Evolutionary conservation across 345 rosid species (phyloP), one percentile per base, ranked within the genome.

Genomic region (Hirschfeldia incana): DNA sequence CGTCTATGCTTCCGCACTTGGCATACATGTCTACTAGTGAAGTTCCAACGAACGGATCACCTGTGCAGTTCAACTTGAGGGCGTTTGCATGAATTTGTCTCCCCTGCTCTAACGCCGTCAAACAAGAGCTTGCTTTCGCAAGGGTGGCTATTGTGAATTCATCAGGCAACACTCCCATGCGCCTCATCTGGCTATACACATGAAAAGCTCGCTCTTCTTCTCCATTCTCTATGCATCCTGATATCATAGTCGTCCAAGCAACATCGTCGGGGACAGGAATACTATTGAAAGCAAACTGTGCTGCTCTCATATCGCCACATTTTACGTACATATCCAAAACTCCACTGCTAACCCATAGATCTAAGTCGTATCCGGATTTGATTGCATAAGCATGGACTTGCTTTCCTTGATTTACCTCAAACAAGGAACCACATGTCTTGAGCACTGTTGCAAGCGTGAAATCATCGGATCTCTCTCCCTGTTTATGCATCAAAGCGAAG

Each of bases 181-280:
- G 74, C 81, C 87, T 85, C 93, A 91, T 91, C 79, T 76, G 82
- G 77, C 85, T 87, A 73, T 83, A 91, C 27, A 88, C 72, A 51
- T 70, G 77, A 69, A 88, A 82, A 32, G 90, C 88, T 69, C 74
- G 70, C 13, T 85, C 89, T 55, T 82, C 88, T 21, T 85, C 88
- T 64, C 90, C 93, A 78, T 91, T 88, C 60, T 85, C 92, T 65
- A 86, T 81, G 66, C 87, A 88, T 69, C 96, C 92, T 44, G 87
- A 83, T 67, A 91, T 88, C 90, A 91, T 83, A 8, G 87, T 88
- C 63, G 95, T 90, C 95, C 93, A 90, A 7, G 88, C 87, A 64
- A 90, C 91, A 70, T 85, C 87, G 72, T 89, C 91, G 0, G 88
- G 87, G 34, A 46, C 75, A 10, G 74, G 80, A 57, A 90, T 84